phyloP scores from a whole-genome alignment of 2,329 filamentous ascomycete species.

The Fusarium sp. region DNA sequence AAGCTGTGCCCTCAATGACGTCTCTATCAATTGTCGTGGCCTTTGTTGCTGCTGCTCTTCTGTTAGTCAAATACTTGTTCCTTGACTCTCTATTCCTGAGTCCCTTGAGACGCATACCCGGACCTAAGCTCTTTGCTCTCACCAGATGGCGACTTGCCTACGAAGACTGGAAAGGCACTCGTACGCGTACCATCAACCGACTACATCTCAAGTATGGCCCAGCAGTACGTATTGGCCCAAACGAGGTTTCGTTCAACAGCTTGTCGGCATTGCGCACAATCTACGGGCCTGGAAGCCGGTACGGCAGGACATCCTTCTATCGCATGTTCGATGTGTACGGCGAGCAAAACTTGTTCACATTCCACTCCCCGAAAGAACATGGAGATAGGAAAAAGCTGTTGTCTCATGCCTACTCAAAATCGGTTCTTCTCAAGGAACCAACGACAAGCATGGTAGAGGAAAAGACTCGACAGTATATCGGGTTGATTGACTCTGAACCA shows the following conservation, averaged over 20 bases:
- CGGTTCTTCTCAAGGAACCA: constrained; percentile 51
- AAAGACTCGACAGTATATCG: constrained; percentile 32
- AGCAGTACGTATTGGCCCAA: constrained; percentile 63
- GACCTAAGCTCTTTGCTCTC: constrained; percentile 59
- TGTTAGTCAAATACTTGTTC: constrained; percentile 12
- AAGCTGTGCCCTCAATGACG: too few species aligned
- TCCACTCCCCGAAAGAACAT: constrained; percentile 60
- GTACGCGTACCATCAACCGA: constrained; percentile 58
- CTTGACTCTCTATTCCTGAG: constrained; percentile 26
- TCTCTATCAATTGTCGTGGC: too few species aligned
- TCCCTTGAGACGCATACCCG: constrained; percentile 37
- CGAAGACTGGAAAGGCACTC: constrained; percentile 61
- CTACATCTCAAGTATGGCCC: constrained; percentile 64
- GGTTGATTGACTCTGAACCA: constrained; percentile 24
- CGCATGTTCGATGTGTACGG: constrained; percentile 71
- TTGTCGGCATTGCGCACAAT: constrained; percentile 66
- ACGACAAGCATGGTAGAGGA: constrained; percentile 36
- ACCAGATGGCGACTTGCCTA: constrained; percentile 63
- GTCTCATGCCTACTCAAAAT: constrained; percentile 69
- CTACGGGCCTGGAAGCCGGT: constrained; percentile 68
- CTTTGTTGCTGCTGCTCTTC: too few species aligned
- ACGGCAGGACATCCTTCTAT: constrained; percentile 67
- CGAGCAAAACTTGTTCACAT: constrained; percentile 67
- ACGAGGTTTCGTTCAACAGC: constrained; percentile 60
- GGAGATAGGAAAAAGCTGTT: constrained; percentile 67